These are phyloP conservation scores for Debaryomycetaceae sp. DNA, from an alignment of 1,139 yeast genomes.

Conservation along the genomic window DNA sequence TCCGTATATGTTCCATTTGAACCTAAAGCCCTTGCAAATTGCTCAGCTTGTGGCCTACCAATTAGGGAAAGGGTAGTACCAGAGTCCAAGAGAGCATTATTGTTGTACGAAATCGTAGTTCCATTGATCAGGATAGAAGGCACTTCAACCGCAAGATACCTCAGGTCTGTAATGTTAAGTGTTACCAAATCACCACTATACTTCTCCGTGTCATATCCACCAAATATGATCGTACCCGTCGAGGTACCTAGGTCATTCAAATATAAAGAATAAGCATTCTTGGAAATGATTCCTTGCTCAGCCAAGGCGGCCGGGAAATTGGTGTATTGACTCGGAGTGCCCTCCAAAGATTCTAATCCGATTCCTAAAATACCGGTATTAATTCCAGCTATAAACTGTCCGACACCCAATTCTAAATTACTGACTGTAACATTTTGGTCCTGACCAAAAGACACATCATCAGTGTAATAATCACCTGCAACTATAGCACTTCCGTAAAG, in stretches of 20 bases:
- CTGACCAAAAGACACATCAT: not conserved
- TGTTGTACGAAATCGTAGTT: conserved; percentile 5
- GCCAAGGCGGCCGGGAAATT: conserved; percentile 58
- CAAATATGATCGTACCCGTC: conserved; percentile 52
- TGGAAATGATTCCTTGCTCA: conserved; percentile 45
- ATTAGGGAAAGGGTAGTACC: conserved; percentile 32
- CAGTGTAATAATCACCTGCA: conserved; percentile 12
- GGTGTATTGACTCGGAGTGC: conserved; percentile 30
- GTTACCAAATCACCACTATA: conserved; percentile 39
- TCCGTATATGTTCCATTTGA: not conserved
- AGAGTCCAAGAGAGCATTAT: conserved; percentile 28
- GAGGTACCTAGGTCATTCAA: conserved; percentile 37
- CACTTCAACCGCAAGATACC: conserved; percentile 9
- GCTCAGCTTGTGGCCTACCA: not conserved
- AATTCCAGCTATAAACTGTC: conserved; percentile 31
- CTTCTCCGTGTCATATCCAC: conserved; percentile 56
- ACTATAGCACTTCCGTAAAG: conserved; percentile 27
- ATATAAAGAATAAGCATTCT: conserved; percentile 52
- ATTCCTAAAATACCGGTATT: conserved; percentile 60
- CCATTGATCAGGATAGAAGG: conserved; percentile 2
- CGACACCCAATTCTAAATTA: conserved; percentile 9
- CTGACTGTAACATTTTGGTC: not conserved
- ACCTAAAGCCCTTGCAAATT: not conserved
- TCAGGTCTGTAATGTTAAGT: conserved; percentile 14
- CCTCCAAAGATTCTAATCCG: conserved; percentile 32